Evolutionary conservation across 768 basidiomycete species (phyloP), one percentile per base, ranked within the genome.

Genomic region (Podaxis sp.): DNA sequence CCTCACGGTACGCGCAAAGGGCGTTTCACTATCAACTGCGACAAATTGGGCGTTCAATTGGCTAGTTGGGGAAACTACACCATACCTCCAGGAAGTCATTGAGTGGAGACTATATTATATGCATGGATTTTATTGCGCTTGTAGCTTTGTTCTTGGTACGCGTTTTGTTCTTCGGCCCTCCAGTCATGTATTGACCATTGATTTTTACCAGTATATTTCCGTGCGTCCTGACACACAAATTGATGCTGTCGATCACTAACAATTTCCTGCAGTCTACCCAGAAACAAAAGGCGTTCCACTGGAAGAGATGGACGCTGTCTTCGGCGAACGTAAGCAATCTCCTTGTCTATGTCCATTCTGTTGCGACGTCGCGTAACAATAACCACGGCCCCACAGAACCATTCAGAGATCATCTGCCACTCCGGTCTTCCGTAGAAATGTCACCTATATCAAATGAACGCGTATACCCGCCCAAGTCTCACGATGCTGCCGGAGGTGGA

Each of bases 71-170:
- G 88, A 90, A 70, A 80, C 83, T 36, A 96, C 94, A 0, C 94
- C 93, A 1, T 80, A 85, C 55, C 77, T 95, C 40, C 93, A 95
- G 73, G 91, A 93, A 63, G 76, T 82, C n/a, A 94, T 96, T 66
- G 81, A 82, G 27, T 96, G 93, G 93, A 81, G 90, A 49, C 71
- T 96, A 57, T 96, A 96, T 75, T 91, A 91, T 1, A 94, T 96
- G 93, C 93, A 95, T 66, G 91, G 86, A 12, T 91, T 91, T 75
- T 94, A 91, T 75, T 93, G 91, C 71, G 83, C 81, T 9, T 86
- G 90, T 69, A 90, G 91, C 69, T 90, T 93, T 71, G 76, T 94
- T 55, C 77, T 93, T 53, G 89, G 84, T 85, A 69, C 67, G 57
- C 12, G 64, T 40, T 50, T 65, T 55, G 5, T 66, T 22, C 17